A percentile compares a stretch with the other conserved stretches of the same genome.
Evolutionary conservation across 345 rosid genomes (phyloP).

Genomic region (Bruguiera gymnorhiza): DNA sequence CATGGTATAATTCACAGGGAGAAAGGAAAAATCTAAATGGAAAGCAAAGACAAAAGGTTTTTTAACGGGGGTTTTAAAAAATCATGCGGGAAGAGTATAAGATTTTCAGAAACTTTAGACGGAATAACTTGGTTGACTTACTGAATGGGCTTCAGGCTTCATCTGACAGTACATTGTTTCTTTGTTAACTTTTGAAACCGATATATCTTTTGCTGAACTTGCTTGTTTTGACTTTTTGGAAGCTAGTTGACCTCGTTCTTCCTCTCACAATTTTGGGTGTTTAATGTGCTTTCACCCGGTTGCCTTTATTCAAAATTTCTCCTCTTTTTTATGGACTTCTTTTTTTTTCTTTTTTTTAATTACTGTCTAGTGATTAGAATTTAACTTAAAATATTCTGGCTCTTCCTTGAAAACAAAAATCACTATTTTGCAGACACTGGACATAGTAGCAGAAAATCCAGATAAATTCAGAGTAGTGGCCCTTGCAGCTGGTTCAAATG

Average conservation of each 20-base stretch:
- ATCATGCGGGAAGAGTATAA: no score
- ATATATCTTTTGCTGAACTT: neutral
- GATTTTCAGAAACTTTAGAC: no score
- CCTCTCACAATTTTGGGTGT: no score
- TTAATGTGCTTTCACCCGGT: neutral
- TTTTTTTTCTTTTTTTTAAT: no score
- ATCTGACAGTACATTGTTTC: neutral
- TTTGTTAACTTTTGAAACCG: neutral
- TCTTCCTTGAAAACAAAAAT: neutral
- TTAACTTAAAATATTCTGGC: no score
- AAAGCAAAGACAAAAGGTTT: no score
- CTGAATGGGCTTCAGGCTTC: neutral
- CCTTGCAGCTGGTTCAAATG: constrained; percentile 94
- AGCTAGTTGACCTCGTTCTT: neutral
- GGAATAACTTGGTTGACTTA: no score
- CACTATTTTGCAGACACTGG: constrained; percentile 63
- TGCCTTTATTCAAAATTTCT: neutral
- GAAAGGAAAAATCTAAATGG: no score
- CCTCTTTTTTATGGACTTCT: no score
- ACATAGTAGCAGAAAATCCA: constrained; percentile 84
- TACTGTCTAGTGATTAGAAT: no score
- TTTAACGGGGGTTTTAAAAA: no score
- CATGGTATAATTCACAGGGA: no score
- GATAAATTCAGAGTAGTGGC: constrained; percentile 88
- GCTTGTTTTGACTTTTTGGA: neutral